phyloP scores from a whole-genome alignment of 208 protist genomes.

The Acanthamoeba sp. region DNA sequence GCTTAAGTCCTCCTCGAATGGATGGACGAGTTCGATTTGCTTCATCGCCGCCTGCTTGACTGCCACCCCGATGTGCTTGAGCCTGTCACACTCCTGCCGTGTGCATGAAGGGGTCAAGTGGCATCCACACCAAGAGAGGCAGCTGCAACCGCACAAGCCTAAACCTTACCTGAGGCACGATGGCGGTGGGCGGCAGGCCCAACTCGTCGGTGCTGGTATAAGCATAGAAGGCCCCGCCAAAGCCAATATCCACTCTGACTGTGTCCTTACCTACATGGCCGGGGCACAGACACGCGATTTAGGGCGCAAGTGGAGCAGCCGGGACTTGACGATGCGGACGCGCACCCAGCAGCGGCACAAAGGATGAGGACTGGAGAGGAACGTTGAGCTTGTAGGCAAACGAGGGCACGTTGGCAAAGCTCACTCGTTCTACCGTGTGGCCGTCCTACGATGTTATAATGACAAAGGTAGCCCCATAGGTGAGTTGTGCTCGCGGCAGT shows the following conservation, averaged over 20 bases:
- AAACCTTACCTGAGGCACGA: background rate
- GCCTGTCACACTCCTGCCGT: background rate
- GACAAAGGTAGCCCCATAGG: no score
- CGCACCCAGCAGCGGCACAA: background rate
- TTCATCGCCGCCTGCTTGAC: slow-evolving; percentile 20
- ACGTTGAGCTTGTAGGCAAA: slow-evolving; percentile 32
- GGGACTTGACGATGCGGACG: no score
- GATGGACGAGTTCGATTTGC: slow-evolving; percentile 22
- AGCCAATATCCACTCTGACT: slow-evolving; percentile 31
- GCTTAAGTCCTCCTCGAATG: background rate
- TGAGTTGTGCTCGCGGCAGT: no score
- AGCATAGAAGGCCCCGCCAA: slow-evolving; percentile 31
- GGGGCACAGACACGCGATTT: no score
- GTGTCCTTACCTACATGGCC: background rate
- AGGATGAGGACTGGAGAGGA: background rate
- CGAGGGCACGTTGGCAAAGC: slow-evolving; percentile 35
- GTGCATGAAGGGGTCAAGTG: no score
- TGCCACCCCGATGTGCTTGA: slow-evolving; percentile 10
- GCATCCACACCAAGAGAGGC: no score
- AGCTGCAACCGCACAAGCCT: no score
- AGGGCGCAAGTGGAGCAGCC: background rate
- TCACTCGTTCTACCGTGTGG: slow-evolving; percentile 6
- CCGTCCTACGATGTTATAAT: no score
- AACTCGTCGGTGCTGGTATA: slow-evolving; percentile 2
- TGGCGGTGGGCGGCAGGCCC: background rate